Percentiles rank a stretch among this genome's conserved stretches.
Conservation (phyloP, 306 rosid species). For the Cucumis melo region DNA sequence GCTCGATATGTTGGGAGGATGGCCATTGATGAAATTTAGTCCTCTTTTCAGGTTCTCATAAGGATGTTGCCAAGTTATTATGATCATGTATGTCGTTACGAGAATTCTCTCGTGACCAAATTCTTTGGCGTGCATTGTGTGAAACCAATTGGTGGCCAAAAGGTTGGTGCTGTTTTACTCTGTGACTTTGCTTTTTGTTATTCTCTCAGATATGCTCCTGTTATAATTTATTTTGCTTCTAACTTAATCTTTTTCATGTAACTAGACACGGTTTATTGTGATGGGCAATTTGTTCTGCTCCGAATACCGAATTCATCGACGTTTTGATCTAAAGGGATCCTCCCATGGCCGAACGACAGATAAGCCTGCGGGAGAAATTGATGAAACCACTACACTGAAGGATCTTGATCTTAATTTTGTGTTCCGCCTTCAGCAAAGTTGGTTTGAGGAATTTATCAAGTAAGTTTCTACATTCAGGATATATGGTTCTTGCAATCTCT, state of each 20-base stretch:
- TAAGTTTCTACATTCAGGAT: constrained; percentile 18
- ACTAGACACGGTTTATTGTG: constrained; percentile 90
- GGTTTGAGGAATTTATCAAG: constrained; percentile 64
- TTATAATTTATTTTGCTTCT: neutral
- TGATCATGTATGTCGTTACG: constrained; percentile 46
- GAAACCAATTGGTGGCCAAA: constrained; percentile 85
- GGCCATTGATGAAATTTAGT: constrained; percentile 8
- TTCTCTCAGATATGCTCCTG: neutral
- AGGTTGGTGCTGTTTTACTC: constrained; percentile 30
- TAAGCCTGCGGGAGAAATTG: constrained; percentile 72
- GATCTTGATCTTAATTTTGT: constrained; percentile 92
- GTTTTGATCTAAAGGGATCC: constrained; percentile 93
- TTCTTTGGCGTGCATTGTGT: constrained; percentile 96
- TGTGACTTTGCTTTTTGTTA: neutral
- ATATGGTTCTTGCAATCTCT: neutral
- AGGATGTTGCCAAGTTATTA: constrained; percentile 88
- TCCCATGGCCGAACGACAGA: constrained; percentile 86
- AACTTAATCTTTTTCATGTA: constrained; percentile 4
- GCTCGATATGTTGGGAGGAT: neutral
- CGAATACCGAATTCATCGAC: constrained; percentile 77
- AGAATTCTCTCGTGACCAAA: constrained; percentile 82
- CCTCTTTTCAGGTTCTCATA: constrained; percentile 57
- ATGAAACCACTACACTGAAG: constrained; percentile 93
- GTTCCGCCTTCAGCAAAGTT: constrained; percentile 51
- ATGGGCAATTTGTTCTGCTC: constrained; percentile 99